phyloP scores from a whole-genome alignment of 2,329 filamentous ascomycete genomes.

The Penicillium sp. region DNA sequence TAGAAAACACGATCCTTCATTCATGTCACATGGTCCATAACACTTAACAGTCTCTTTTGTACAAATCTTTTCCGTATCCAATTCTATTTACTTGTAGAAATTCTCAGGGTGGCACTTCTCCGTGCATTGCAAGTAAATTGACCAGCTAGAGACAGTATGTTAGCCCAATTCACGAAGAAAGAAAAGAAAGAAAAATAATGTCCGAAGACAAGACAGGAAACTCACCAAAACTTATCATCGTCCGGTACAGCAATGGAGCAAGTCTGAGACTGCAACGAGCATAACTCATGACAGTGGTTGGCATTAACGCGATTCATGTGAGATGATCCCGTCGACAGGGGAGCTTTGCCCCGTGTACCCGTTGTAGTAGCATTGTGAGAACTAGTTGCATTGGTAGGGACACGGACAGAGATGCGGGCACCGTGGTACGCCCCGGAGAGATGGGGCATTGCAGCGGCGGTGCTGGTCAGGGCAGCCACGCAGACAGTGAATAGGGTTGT shows the following conservation, averaged over 20 bases:
- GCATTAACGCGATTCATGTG: conserved; percentile 8
- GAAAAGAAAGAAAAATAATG: not conserved
- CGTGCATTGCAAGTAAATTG: conserved; percentile 21
- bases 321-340: conserved; percentile 13
- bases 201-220: no score
- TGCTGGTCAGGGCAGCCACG: conserved; percentile 18
- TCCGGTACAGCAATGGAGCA: conserved; percentile 28
- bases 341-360: conserved; percentile 9
- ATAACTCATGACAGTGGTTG: conserved; percentile 26
- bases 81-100: conserved; percentile 6
- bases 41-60: not conserved
- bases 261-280: conserved; percentile 26
- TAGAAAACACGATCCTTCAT: not conserved
- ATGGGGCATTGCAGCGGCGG: conserved; percentile 18
- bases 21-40: conserved; percentile 4
- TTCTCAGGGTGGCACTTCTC: conserved; percentile 18
- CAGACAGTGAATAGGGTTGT: conserved; percentile 15
- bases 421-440: conserved; percentile 21
- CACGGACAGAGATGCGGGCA: conserved; percentile 9
- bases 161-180: not conserved
- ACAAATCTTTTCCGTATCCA: not conserved
- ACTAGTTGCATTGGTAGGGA: conserved; percentile 17
- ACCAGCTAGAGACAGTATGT: conserved; percentile 13
- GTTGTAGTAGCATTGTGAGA: conserved; percentile 19
- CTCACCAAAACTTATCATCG: conserved; percentile 30